Conservation (phyloP, 2,329 filamentous ascomycete genomes). For the Apiospora arundinis region DNA sequence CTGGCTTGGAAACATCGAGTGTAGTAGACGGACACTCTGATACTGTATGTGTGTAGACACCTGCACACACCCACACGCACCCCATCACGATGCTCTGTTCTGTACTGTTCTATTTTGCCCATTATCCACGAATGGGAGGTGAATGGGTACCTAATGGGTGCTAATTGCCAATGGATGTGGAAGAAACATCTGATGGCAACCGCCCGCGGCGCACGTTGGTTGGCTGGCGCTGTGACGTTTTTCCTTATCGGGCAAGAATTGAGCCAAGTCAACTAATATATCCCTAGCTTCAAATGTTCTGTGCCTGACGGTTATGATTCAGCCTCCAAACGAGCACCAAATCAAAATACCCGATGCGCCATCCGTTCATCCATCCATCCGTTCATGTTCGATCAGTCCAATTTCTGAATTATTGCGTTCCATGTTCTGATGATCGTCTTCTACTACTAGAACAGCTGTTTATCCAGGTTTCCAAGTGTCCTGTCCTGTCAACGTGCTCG, state of each 20-base stretch:
- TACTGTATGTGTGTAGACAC: neutral
- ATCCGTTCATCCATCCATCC: neutral
- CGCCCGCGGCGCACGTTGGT: neutral
- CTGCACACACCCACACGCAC: neutral
- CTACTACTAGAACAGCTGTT: too few species aligned
- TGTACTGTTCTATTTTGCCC: neutral
- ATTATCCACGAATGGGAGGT: neutral
- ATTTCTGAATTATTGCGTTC: too few species aligned
- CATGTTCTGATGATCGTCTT: too few species aligned
- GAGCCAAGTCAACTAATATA: constrained; percentile 7
- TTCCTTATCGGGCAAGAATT: constrained; percentile 14
- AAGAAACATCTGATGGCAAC: neutral
- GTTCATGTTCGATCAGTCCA: too few species aligned
- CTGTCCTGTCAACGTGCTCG: too few species aligned
- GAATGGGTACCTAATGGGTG: neutral
- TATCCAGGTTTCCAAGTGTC: too few species aligned
- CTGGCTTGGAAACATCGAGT: neutral
- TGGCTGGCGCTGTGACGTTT: constrained; percentile 1
- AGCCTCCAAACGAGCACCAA: constrained; percentile 17
- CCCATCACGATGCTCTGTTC: neutral
- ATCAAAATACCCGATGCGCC: constrained; percentile 14
- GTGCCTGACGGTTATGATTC: constrained; percentile 14
- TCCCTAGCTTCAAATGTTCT: constrained; percentile 11
- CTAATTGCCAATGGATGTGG: neutral
- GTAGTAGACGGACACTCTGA: too few species aligned